Evolutionary conservation across 495 filamentous ascomycete genomes (phyloP).

Genomic region (Daldinia bambusicola): DNA sequence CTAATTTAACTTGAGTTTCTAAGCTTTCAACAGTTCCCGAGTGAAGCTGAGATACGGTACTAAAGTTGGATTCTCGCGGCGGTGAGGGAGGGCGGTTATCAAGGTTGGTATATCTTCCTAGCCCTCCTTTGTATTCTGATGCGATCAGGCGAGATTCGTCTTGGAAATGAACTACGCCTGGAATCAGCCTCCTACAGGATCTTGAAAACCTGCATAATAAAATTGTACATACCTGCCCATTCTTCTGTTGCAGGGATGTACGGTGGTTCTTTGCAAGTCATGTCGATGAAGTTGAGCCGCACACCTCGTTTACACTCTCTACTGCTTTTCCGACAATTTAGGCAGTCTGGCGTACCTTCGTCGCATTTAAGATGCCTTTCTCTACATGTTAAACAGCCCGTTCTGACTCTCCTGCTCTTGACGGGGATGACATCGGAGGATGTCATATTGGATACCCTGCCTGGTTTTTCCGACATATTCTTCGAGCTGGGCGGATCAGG

Average conservation of each 20-base stretch:
- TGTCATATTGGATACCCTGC: slow-evolving; percentile 44
- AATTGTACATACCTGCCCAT: slow-evolving; percentile 67
- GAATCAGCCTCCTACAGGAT: slow-evolving; percentile 25
- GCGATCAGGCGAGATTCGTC: slow-evolving; percentile 94
- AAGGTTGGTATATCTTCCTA: slow-evolving; percentile 74
- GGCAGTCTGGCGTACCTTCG: slow-evolving; percentile 80
- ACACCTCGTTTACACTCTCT: slow-evolving; percentile 87
- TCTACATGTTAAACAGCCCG: slow-evolving; percentile 81
- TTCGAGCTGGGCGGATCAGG: slow-evolving; percentile 10
- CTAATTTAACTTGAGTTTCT: slow-evolving; percentile 14
- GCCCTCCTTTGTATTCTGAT: slow-evolving; percentile 87
- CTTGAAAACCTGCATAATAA: neutral
- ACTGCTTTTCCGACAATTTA: slow-evolving; percentile 89
- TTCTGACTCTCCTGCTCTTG: slow-evolving; percentile 78
- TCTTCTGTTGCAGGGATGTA: slow-evolving; percentile 68
- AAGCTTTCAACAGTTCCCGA: slow-evolving; percentile 22
- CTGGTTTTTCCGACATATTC: slow-evolving; percentile 38
- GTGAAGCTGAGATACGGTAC: slow-evolving; percentile 21
- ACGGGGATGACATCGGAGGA: slow-evolving; percentile 47
- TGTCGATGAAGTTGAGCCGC: slow-evolving; percentile 93
- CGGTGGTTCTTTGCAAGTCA: slow-evolving; percentile 75
- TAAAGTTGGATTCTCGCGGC: slow-evolving; percentile 42
- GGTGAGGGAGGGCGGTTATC: slow-evolving; percentile 48
- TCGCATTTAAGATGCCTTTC: slow-evolving; percentile 77
- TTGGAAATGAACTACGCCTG: slow-evolving; percentile 69